Percentiles rank a stretch among this genome's conserved stretches.
Conservation (phyloP, 2,329 filamentous ascomycete genomes). For the Xylariales sp. region DNA sequence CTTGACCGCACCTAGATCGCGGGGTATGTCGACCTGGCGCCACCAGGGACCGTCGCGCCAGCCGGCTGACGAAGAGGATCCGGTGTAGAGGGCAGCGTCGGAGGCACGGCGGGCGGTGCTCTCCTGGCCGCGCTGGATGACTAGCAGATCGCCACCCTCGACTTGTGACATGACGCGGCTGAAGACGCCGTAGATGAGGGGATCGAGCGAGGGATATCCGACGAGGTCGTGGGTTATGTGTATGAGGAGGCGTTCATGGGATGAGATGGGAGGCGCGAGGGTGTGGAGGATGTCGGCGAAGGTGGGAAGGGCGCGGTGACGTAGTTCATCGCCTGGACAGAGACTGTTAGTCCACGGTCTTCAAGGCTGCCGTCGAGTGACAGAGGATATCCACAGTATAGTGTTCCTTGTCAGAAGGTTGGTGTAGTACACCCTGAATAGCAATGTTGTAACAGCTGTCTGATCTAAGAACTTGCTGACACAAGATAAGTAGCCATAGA, state of each 20-base stretch:
- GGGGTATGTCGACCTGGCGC: constrained; percentile 64
- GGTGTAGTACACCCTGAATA: too few relatives aligned
- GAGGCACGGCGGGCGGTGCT: constrained; percentile 64
- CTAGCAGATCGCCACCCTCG: constrained; percentile 89
- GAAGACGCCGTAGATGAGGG: constrained; percentile 87
- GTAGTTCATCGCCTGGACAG: constrained; percentile 72
- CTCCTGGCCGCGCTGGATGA: constrained; percentile 90
- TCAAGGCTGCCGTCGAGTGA: too few relatives aligned
- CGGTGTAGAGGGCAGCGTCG: constrained; percentile 48
- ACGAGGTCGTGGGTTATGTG: constrained; percentile 96
- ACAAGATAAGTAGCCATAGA: too few relatives aligned
- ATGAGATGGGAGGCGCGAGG: constrained; percentile 91
- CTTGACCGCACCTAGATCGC: constrained; percentile 74
- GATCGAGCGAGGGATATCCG: constrained; percentile 90
- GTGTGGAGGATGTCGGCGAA: constrained; percentile 94
- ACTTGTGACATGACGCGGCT: constrained; percentile 98
- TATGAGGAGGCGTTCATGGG: constrained; percentile 93
- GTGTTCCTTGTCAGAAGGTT: too few relatives aligned
- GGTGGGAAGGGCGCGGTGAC: constrained; percentile 82
- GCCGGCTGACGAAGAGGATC: constrained; percentile 53
- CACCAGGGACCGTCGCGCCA: constrained; percentile 98
- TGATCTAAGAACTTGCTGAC: too few relatives aligned
- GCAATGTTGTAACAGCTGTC: too few relatives aligned
- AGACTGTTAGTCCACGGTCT: background rate
- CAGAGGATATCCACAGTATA: too few relatives aligned